These are phyloP conservation scores for Ophiostoma australiae DNA, from an alignment of 2,329 filamentous ascomycete genomes.

Conservation along the genomic window DNA sequence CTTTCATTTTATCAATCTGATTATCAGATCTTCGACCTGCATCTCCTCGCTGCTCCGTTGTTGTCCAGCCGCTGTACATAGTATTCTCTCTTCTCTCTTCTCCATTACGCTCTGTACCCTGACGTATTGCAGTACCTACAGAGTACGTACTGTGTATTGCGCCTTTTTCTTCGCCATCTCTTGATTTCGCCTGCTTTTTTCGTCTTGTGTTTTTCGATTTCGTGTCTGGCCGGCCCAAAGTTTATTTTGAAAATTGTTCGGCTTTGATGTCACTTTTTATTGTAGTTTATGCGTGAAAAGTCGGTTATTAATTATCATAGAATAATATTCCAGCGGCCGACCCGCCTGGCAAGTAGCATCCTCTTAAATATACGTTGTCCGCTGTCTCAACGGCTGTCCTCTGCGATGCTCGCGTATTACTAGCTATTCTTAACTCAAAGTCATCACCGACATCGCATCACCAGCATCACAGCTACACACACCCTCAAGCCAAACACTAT, in stretches of 20 bases:
- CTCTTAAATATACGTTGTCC: conserved; percentile 6
- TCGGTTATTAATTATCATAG: not conserved
- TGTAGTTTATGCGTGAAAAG: conserved; percentile 5
- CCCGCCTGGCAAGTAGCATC: not conserved
- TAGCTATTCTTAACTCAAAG: not conserved
- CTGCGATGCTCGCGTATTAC: not conserved
- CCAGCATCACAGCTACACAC: not conserved
- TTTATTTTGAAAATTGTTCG: not conserved
- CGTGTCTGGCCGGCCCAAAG: not conserved
- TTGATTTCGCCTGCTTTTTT: not conserved
- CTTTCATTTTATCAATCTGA: conserved; percentile 17
- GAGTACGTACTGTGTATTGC: not conserved
- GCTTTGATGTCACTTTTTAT: not conserved
- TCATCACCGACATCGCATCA: not conserved
- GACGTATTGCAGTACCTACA: not conserved
- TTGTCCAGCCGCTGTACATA: not conserved
- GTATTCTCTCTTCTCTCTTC: not conserved
- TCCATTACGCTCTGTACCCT: not conserved
- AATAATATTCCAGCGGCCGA: conserved; percentile 4
- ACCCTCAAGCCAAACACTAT: not conserved
- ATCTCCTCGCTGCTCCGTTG: conserved; percentile 4
- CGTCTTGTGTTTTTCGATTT: not conserved
- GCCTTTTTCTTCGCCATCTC: conserved; percentile 4
- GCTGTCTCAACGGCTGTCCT: not conserved
- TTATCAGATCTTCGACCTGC: conserved; percentile 13